Conservation (phyloP, 2,329 filamentous ascomycete genomes). For the Apiospora koreana region DNA sequence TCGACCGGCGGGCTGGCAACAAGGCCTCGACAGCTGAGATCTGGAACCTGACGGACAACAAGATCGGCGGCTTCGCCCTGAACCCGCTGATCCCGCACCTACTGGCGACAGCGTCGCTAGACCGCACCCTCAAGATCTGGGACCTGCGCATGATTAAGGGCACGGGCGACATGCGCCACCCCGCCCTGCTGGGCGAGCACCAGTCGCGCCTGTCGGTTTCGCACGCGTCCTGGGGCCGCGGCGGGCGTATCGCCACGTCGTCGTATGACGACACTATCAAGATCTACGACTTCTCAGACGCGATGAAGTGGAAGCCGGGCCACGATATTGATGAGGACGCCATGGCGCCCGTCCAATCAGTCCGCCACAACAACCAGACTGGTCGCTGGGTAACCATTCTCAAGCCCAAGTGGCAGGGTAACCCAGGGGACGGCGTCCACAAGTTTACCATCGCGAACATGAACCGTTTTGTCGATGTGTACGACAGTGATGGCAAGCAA, state of each 20-base stretch:
- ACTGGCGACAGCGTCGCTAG: slow-evolving; percentile 84
- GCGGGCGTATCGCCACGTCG: slow-evolving; percentile 84
- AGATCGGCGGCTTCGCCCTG: slow-evolving; percentile 91
- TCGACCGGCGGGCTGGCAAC: slow-evolving; percentile 66
- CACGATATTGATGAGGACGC: slow-evolving; percentile 58
- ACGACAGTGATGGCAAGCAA: slow-evolving; percentile 78
- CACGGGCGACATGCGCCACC: slow-evolving; percentile 59
- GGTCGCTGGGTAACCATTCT: slow-evolving; percentile 86
- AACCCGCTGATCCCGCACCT: slow-evolving; percentile 81
- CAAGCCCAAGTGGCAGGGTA: slow-evolving; percentile 85
- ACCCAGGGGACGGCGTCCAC: slow-evolving; percentile 76
- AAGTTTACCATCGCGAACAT: slow-evolving; percentile 95
- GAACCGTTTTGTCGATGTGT: slow-evolving; percentile 96
- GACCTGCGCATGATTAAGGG: slow-evolving; percentile 74
- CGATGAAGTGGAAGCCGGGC: slow-evolving; percentile 59
- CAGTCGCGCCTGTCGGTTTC: slow-evolving; percentile 82
- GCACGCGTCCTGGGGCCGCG: slow-evolving; percentile 85
- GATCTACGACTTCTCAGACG: slow-evolving; percentile 75
- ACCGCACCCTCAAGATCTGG: slow-evolving; percentile 90
- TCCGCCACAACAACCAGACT: slow-evolving; percentile 93
- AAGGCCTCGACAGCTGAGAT: slow-evolving; percentile 60
- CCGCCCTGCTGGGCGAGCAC: slow-evolving; percentile 78
- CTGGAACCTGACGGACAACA: slow-evolving; percentile 83
- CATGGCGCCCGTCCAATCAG: slow-evolving; percentile 68
- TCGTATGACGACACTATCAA: slow-evolving; percentile 96